Percentiles rank a stretch among this genome's conserved stretches.
Evolutionary conservation across 2,329 filamentous ascomycete species (phyloP).

Genomic region (Lecanicillium sp.): DNA sequence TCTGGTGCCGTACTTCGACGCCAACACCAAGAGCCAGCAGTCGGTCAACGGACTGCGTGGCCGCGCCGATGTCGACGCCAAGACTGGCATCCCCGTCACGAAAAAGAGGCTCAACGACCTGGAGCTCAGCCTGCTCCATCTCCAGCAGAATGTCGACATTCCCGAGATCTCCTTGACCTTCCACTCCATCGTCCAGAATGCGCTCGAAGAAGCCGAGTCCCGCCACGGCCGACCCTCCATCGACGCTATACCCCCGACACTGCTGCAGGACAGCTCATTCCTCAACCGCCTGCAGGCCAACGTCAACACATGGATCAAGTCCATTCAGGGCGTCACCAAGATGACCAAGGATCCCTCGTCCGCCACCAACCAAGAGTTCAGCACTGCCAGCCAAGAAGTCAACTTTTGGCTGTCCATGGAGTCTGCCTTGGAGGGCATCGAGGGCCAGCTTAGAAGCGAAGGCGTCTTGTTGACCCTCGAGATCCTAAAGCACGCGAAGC

Average conservation of each 20-base stretch:
- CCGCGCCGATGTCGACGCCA: constrained; percentile 78
- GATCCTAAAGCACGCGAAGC: constrained; percentile 92
- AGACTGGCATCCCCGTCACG: constrained; percentile 92
- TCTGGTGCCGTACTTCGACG: constrained; percentile 94
- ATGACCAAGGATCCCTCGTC: constrained; percentile 75
- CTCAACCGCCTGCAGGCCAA: constrained; percentile 90
- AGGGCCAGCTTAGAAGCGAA: constrained; percentile 78
- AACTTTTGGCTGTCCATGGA: constrained; percentile 99
- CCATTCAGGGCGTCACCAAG: constrained; percentile 93
- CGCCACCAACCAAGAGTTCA: constrained; percentile 48
- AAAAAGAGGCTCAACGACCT: constrained; percentile 96
- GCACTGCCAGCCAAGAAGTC: constrained; percentile 90
- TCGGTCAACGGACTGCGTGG: constrained; percentile 58
- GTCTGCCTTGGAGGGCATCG: constrained; percentile 83
- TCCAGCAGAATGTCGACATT: constrained; percentile 98
- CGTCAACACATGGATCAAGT: constrained; percentile 98
- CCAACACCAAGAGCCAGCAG: constrained; percentile 80
- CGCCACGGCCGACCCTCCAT: constrained; percentile 64
- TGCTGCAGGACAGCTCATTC: constrained; percentile 85
- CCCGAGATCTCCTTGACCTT: constrained; percentile 83
- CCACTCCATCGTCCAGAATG: constrained; percentile 80
- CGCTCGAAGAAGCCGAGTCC: constrained; percentile 69
- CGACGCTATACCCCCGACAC: constrained; percentile 66
- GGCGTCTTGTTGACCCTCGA: constrained; percentile 89
- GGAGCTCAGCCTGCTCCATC: constrained; percentile 79